These are phyloP conservation scores for Przewalskia tangutica DNA, from an alignment of 257 asterid genomes.

Conservation along the genomic window DNA sequence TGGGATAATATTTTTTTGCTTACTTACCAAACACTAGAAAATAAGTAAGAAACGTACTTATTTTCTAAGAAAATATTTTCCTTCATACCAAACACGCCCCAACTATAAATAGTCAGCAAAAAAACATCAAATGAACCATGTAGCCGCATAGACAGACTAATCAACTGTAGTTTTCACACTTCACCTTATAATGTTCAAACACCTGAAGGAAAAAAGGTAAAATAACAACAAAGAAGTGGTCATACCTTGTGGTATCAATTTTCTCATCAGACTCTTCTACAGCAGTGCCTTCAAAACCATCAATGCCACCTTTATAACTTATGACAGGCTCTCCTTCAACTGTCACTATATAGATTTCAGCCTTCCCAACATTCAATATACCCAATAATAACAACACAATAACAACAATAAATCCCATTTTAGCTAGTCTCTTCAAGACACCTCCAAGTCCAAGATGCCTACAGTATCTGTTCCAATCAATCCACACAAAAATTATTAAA, in stretches of 20 bases:
- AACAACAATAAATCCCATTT: slow-evolving; percentile 37
- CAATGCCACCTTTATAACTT: slow-evolving; percentile 75
- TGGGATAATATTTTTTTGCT: no score
- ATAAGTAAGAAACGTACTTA: no score
- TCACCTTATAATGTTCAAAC: not conserved
- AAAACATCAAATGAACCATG: not conserved
- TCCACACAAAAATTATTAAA: not conserved
- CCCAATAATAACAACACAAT: slow-evolving; percentile 26
- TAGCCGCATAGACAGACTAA: not conserved
- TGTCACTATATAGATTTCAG: slow-evolving; percentile 75
- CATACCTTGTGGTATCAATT: slow-evolving; percentile 74
- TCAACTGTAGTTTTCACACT: not conserved
- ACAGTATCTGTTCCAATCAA: slow-evolving; percentile 30
- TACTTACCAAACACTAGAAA: no score
- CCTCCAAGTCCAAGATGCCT: slow-evolving; percentile 19
- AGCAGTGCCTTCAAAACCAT: slow-evolving; percentile 95
- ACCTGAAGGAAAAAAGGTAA: not conserved
- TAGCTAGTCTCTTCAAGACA: slow-evolving; percentile 17
- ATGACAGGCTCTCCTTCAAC: slow-evolving; percentile 94
- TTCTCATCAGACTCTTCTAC: slow-evolving; percentile 76
- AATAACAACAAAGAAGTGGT: slow-evolving; percentile 1
- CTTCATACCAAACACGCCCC: no score
- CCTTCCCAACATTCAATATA: slow-evolving; percentile 30
- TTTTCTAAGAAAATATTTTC: no score
- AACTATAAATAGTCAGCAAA: not conserved